These are phyloP conservation scores for Phaeosphaeriaceae sp. DNA, from an alignment of 2,329 filamentous ascomycete species.

Conservation along the genomic window DNA sequence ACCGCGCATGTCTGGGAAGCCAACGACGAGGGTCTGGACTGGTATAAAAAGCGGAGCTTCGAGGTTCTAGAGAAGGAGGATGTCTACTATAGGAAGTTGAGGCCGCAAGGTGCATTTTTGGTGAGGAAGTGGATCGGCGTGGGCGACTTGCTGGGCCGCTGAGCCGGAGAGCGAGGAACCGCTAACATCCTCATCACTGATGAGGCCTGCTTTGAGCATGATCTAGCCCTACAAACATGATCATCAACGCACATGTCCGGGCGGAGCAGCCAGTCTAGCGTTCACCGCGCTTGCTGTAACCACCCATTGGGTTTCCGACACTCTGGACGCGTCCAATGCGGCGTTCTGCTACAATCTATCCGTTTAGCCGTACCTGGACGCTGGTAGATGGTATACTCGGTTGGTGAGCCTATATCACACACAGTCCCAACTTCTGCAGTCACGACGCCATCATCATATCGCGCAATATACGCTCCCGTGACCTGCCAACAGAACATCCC, in stretches of 20 bases:
- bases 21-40: constrained; percentile 65
- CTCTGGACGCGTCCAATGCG: constrained; percentile 4
- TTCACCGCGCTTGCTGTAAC: background rate
- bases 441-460: constrained; percentile 4
- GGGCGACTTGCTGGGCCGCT: constrained; percentile 35
- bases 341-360: constrained; percentile 3
- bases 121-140: constrained; percentile 54
- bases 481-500: background rate
- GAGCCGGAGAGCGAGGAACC: background rate
- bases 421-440: background rate
- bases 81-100: constrained; percentile 66
- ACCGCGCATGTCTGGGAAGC: constrained; percentile 71
- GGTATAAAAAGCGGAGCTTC: constrained; percentile 68
- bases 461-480: constrained; percentile 7
- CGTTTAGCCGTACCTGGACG: constrained; percentile 15
- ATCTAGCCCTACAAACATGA: background rate
- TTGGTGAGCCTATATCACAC: background rate
- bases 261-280: background rate
- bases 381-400: constrained; percentile 3
- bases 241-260: background rate
- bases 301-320: background rate
- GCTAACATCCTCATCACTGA: background rate
- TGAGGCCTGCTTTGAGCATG: background rate
- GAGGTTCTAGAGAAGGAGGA: constrained; percentile 58
- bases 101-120: constrained; percentile 62